Evolutionary conservation across 2,329 filamentous ascomycete genomes (phyloP).

Genomic region (Dactylellina haptotyla): DNA sequence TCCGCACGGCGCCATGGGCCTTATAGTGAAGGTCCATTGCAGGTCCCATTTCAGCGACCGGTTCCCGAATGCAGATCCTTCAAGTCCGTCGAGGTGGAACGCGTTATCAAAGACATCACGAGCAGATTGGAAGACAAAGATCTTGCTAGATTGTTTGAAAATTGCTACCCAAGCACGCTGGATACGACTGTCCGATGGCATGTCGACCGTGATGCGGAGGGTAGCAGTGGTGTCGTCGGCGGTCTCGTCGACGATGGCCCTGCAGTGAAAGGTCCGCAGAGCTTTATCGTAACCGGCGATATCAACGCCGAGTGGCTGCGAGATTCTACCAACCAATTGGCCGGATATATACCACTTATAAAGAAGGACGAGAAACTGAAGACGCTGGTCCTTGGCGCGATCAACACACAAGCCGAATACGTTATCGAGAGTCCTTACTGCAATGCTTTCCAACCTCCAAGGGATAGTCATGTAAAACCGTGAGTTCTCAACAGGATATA

Average conservation of each 20-base stretch:
- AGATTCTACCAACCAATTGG: slow-evolving; percentile 91
- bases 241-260: slow-evolving; percentile 4
- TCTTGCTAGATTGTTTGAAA: slow-evolving; percentile 90
- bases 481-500: slow-evolving; percentile 38
- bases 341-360: slow-evolving; percentile 86
- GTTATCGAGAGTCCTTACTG: slow-evolving; percentile 96
- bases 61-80: slow-evolving; percentile 86
- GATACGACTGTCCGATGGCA: slow-evolving; percentile 93
- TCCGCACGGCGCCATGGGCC: slow-evolving; percentile 73
- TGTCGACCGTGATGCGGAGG: slow-evolving; percentile 62
- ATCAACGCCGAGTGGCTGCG: slow-evolving; percentile 93
- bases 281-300: slow-evolving; percentile 91
- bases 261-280: slow-evolving; percentile 74
- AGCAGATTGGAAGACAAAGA: slow-evolving; percentile 83
- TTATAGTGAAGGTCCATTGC: slow-evolving; percentile 79
- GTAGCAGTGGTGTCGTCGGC: neutral
- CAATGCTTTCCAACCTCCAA: slow-evolving; percentile 96
- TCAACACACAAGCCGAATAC: slow-evolving; percentile 91
- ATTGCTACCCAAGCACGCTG: slow-evolving; percentile 90
- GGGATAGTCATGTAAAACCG: slow-evolving; percentile 77
- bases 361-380: slow-evolving; percentile 81
- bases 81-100: slow-evolving; percentile 83
- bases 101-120: slow-evolving; percentile 84
- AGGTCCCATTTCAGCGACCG: slow-evolving; percentile 87
- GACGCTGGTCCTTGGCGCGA: slow-evolving; percentile 85